Conservation (phyloP, 2,329 filamentous ascomycete genomes). For the Ophiocordyceps polyrhachis-furcata region DNA sequence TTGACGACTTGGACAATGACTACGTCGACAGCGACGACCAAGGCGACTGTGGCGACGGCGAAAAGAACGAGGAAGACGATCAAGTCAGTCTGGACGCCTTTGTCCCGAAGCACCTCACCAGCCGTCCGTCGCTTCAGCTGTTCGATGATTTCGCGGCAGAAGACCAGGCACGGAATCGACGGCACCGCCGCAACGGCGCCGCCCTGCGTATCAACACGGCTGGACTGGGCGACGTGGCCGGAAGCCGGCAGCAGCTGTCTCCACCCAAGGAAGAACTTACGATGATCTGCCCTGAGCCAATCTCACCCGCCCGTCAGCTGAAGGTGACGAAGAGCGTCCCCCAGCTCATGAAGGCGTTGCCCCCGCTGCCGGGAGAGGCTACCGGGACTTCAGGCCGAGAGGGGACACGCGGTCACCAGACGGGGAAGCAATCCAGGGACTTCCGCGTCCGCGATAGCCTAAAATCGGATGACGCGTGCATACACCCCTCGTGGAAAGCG, state of each 20-base stretch:
- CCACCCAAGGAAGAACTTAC: constrained; percentile 7
- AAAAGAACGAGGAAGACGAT: not conserved
- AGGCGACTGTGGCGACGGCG: not conserved
- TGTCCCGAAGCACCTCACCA: not conserved
- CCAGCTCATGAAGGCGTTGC: constrained; percentile 32
- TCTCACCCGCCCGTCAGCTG: constrained; percentile 25
- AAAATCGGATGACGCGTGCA: not conserved
- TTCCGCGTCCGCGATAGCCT: not conserved
- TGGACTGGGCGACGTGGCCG: constrained; percentile 2
- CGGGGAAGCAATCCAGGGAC: not conserved
- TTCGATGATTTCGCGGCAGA: not conserved
- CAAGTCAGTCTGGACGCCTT: not conserved
- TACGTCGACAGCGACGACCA: not conserved
- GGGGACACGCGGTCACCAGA: not conserved
- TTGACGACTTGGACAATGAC: not conserved
- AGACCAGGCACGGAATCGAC: constrained; percentile 2
- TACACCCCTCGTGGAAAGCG: not conserved
- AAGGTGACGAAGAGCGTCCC: constrained; percentile 30
- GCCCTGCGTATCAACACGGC: constrained; percentile 6
- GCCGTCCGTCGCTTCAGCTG: constrained; percentile 1
- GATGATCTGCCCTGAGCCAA: constrained; percentile 27
- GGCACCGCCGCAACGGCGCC: constrained; percentile 11
- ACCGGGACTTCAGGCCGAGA: constrained; percentile 1
- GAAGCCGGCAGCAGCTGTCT: not conserved
- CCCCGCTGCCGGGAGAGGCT: constrained; percentile 20